A percentile compares a stretch with the other conserved stretches of the same genome.
Conservation (phyloP, 192 early-diverging fungal species). For the Umbelopsis sp. region DNA sequence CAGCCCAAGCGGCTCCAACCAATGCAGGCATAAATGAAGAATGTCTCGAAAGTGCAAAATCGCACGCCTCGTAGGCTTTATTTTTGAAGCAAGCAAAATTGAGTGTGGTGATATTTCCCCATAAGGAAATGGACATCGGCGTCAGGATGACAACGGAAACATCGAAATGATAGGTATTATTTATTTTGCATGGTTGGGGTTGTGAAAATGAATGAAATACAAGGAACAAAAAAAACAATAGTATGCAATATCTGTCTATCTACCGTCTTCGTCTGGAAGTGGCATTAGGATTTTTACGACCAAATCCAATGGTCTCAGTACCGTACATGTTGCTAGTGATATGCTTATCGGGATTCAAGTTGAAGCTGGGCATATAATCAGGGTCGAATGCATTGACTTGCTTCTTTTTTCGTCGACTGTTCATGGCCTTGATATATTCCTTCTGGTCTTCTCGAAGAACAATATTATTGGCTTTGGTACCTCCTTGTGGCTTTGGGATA, state of each 20-base stretch:
- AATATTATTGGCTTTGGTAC: constrained; percentile 72
- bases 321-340: constrained; percentile 63
- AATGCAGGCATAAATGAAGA: constrained; percentile 28
- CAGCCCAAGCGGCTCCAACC: constrained; percentile 48
- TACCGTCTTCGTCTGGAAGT: constrained; percentile 56
- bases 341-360: constrained; percentile 42
- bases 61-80: neutral
- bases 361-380: constrained; percentile 61
- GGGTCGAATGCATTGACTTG: constrained; percentile 66
- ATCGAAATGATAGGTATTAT: neutral
- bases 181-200: neutral
- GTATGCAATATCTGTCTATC: constrained; percentile 9
- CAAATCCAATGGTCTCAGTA: constrained; percentile 66
- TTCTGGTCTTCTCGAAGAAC: constrained; percentile 91
- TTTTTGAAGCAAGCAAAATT: neutral
- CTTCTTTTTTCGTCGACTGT: constrained; percentile 51
- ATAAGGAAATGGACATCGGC: neutral
- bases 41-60: neutral
- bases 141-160: neutral
- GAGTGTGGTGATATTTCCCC: neutral
- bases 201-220: neutral
- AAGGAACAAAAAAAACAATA: neutral
- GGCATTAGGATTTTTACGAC: constrained; percentile 71
- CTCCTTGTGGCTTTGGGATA: constrained; percentile 83
- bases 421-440: constrained; percentile 72